Evolutionary conservation across 805 yeast genomes (phyloP).

Genomic region (Clavispora fructus): DNA sequence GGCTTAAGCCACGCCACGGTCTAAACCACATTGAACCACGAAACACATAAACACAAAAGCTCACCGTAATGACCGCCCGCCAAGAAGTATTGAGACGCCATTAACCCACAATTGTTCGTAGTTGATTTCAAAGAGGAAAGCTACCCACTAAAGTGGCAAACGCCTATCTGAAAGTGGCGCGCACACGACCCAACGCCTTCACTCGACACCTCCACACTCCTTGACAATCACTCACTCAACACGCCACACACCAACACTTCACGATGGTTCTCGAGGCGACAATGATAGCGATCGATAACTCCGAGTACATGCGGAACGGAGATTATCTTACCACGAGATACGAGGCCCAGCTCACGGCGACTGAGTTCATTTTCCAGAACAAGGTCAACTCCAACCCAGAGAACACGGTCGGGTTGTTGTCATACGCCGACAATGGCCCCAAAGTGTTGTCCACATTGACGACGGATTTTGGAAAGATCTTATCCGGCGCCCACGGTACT

Average conservation of each 20-base stretch:
- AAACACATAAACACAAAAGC: too few relatives aligned
- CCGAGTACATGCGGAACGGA: conserved; percentile 94
- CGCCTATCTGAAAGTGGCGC: neutral
- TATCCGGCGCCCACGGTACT: conserved; percentile 78
- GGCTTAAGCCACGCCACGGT: too few relatives aligned
- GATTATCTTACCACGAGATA: conserved; percentile 85
- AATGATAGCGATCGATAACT: conserved; percentile 90
- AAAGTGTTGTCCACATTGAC: conserved; percentile 87
- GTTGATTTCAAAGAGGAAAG: neutral
- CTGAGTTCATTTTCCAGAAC: conserved; percentile 77
- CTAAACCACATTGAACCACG: too few relatives aligned
- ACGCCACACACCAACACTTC: neutral
- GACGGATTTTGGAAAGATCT: conserved; percentile 76
- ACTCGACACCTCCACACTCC: conserved; percentile 3
- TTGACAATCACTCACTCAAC: neutral
- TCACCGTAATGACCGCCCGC: too few relatives aligned
- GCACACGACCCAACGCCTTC: conserved; percentile 7
- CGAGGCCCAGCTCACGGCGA: conserved; percentile 89
- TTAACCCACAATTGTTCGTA: too few relatives aligned
- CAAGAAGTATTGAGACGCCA: too few relatives aligned
- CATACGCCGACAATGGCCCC: conserved; percentile 81
- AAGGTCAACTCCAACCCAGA: conserved; percentile 90
- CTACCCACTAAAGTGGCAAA: neutral
- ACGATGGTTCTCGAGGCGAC: conserved; percentile 94
- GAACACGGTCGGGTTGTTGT: conserved; percentile 84